These are phyloP conservation scores for Fusarium nanum DNA, from an alignment of 2,329 filamentous ascomycete genomes.

Conservation along the genomic window DNA sequence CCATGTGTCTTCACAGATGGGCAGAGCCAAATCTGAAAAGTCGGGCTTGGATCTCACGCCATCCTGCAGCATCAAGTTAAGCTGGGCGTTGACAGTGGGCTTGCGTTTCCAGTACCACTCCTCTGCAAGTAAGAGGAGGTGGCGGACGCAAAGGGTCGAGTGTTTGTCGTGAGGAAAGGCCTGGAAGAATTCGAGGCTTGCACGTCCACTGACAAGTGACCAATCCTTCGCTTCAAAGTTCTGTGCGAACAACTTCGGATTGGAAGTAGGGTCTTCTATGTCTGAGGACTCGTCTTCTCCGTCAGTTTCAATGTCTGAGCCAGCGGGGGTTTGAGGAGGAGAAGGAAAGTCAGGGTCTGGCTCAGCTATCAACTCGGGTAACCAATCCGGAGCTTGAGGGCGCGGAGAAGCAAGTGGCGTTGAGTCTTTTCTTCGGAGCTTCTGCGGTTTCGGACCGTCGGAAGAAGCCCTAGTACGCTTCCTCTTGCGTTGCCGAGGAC, in stretches of 20 bases:
- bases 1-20: constrained; percentile 18
- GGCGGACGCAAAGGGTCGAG: constrained; percentile 27
- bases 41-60: neutral
- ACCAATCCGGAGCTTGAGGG: neutral
- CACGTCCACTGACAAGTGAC: neutral
- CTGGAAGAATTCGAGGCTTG: constrained; percentile 28
- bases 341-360: neutral
- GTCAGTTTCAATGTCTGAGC: neutral
- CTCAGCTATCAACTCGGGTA: neutral
- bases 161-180: constrained; percentile 35
- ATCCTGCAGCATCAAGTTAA: neutral
- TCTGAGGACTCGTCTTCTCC: neutral
- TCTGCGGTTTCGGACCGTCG: constrained; percentile 1
- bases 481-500: neutral
- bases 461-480: constrained; percentile 1
- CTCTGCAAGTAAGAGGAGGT: constrained; percentile 28
- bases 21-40: constrained; percentile 21
- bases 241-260: constrained; percentile 21
- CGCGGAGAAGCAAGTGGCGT: neutral
- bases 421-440: neutral
- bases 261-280: neutral
- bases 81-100: constrained; percentile 1
- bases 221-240: neutral
- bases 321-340: neutral
- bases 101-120: constrained; percentile 25